phyloP scores from a whole-genome alignment of 2,329 filamentous ascomycete genomes.

The Zarea fungicola region DNA sequence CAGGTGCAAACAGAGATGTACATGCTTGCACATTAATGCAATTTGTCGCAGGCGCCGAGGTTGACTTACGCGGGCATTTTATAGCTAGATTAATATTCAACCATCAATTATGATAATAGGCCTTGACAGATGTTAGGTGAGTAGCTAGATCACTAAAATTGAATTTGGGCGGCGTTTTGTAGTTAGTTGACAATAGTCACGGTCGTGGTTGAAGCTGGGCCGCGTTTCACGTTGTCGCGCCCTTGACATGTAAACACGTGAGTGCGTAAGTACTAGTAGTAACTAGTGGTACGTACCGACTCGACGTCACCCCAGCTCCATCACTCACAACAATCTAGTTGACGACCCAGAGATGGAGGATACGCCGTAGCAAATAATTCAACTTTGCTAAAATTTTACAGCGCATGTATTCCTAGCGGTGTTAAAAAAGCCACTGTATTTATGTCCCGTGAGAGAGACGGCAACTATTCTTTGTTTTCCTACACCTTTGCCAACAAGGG shows the following conservation, averaged over 20 bases:
- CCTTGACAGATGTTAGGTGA: background rate
- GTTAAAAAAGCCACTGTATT: background rate
- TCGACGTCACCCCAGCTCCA: background rate
- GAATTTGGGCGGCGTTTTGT: background rate
- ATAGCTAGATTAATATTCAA: background rate
- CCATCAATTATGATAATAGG: slow-evolving; percentile 1
- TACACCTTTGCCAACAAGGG: slow-evolving; percentile 19
- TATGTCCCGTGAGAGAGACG: slow-evolving; percentile 3
- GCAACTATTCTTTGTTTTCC: slow-evolving; percentile 1
- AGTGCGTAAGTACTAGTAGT: too few species aligned
- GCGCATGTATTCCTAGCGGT: background rate
- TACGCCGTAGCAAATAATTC: too few species aligned
- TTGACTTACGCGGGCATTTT: slow-evolving; percentile 41
- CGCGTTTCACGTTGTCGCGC: slow-evolving; percentile 13
- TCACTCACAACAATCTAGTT: too few species aligned
- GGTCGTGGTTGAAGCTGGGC: background rate
- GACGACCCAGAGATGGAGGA: too few species aligned
- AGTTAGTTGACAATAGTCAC: slow-evolving; percentile 4
- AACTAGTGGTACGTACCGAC: slow-evolving; percentile 8
- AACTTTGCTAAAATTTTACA: too few species aligned
- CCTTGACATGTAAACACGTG: slow-evolving; percentile 12
- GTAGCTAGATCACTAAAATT: background rate
- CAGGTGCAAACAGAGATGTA: too few species aligned
- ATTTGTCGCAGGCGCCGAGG: slow-evolving; percentile 1
- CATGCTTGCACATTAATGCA: background rate